Percentiles rank a stretch among this genome's conserved stretches.
phyloP scores from a whole-genome alignment of 1,284 basidiomycete genomes.

The Butyriboletus regius region DNA sequence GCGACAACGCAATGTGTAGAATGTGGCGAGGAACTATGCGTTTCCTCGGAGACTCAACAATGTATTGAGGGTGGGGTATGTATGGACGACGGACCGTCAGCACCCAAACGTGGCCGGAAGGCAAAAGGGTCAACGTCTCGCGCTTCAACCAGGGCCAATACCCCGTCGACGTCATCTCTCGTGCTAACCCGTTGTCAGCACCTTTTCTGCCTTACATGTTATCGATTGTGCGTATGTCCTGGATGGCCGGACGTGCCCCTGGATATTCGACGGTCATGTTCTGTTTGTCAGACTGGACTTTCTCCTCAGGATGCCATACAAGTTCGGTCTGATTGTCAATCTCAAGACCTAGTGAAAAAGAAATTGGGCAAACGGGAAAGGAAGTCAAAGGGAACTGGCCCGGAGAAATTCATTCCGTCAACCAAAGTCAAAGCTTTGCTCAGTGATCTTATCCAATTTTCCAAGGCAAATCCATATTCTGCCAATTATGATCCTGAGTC shows the following conservation, averaged over 20 bases:
- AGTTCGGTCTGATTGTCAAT: constrained; percentile 51
- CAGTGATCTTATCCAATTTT: constrained; percentile 68
- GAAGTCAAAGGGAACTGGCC: constrained; percentile 48
- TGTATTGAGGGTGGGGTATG: constrained; percentile 37
- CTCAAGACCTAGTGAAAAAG: constrained; percentile 49
- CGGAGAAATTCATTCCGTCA: constrained; percentile 66
- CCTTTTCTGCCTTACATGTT: constrained; percentile 80
- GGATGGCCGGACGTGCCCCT: constrained; percentile 68
- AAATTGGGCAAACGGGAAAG: constrained; percentile 64
- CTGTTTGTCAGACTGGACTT: constrained; percentile 65
- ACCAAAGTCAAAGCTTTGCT: constrained; percentile 80
- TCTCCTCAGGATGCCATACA: constrained; percentile 66
- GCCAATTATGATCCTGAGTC: constrained; percentile 72
- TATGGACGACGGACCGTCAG: constrained; percentile 46
- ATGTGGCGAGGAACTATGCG: constrained; percentile 73
- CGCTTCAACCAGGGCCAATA: constrained; percentile 61
- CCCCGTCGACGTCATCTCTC: constrained; percentile 51
- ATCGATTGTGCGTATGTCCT: constrained; percentile 66
- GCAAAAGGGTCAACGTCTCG: constrained; percentile 52
- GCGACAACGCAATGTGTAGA: constrained; percentile 82
- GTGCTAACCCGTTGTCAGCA: constrained; percentile 91
- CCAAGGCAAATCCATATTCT: constrained; percentile 72
- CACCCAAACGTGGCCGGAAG: constrained; percentile 59
- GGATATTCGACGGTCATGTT: constrained; percentile 58
- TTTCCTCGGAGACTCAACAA: constrained; percentile 42